Conservation (phyloP, 2,329 filamentous ascomycete species). For the Phyllosticta citriasiana region DNA sequence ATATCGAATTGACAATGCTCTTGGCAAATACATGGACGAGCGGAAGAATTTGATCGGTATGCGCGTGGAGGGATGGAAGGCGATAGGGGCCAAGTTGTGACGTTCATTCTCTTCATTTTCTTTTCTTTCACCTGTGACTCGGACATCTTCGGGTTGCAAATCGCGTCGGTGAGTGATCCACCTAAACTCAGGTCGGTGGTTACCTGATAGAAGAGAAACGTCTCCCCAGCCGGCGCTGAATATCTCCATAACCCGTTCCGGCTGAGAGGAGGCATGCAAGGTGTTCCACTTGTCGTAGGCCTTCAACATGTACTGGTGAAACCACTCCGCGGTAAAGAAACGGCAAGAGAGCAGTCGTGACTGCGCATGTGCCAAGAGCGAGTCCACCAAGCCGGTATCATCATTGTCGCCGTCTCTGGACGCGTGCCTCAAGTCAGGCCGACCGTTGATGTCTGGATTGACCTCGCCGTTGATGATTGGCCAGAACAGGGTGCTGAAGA, state of each 20-base stretch:
- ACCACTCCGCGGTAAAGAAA: constrained; percentile 29
- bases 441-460: neutral
- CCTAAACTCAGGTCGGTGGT: too few species aligned
- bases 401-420: neutral
- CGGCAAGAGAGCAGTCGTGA: constrained; percentile 19
- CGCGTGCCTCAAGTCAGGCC: neutral
- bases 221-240: neutral
- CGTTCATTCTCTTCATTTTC: neutral
- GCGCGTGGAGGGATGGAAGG: neutral
- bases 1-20: too few species aligned
- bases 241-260: constrained; percentile 5
- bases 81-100: neutral
- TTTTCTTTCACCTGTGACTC: neutral
- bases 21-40: neutral
- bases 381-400: neutral
- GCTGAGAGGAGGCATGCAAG: constrained; percentile 21
- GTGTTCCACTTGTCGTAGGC: constrained; percentile 11
- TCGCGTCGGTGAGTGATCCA: too few species aligned
- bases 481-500: neutral
- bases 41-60: neutral
- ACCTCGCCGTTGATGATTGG: neutral
- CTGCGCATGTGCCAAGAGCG: neutral
- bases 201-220: too few species aligned
- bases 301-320: constrained; percentile 22
- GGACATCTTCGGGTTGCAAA: too few species aligned